Base-by-base conservation (phyloP, 768 basidiomycete genomes). In the Tylopilus sp. region DNA sequence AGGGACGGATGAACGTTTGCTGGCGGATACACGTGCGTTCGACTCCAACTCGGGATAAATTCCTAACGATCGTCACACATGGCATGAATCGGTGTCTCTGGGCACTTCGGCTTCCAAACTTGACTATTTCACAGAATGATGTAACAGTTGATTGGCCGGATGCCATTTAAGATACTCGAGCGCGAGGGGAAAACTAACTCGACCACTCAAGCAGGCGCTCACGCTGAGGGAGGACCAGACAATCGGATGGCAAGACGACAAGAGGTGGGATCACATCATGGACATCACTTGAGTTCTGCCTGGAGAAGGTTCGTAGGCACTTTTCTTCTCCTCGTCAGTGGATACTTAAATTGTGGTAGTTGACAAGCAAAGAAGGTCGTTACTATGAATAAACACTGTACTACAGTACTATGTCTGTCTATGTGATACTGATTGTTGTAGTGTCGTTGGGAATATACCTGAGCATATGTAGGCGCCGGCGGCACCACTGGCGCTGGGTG, bases 31-130 rank as follows among this genome's bases (percentile, higher is more conserved):
- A n/a, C 21, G 26, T 41, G 34, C 4, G 9, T 45, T 28, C 21
- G 11, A 21, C 26, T 31, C 28, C 22, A 22, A 22, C 44, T 8
- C 25, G n/a, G 44, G 19, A 37, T 53, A 14, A 10, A 41, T 17
- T 48, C 7, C 12, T 19, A 88, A 86, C 85, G 1, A 81, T 83
- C 49, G 83, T 89, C 7, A 88, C 86, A 0, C 89, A 91, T 59
- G 86, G 72, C 6, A 79, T 80, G 9, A 89, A 91, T 59, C 74
- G 83, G 7, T 54, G 71, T 25, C 47, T 89, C 16, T 90, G 87
- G 82, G 76, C 83, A 2, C 70, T 89, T 16, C 76, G 82, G 6
- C 54, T 75, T 1, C 79, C 83, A 6, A 64, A 60, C n/a, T 64
- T 91, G 52, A 68, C 72, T 4, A 53, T 69, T 0, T 59, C 75